Evolutionary conservation across 192 early-diverging fungal genomes (phyloP).

Genomic region (Ambispora gerdemannii): DNA sequence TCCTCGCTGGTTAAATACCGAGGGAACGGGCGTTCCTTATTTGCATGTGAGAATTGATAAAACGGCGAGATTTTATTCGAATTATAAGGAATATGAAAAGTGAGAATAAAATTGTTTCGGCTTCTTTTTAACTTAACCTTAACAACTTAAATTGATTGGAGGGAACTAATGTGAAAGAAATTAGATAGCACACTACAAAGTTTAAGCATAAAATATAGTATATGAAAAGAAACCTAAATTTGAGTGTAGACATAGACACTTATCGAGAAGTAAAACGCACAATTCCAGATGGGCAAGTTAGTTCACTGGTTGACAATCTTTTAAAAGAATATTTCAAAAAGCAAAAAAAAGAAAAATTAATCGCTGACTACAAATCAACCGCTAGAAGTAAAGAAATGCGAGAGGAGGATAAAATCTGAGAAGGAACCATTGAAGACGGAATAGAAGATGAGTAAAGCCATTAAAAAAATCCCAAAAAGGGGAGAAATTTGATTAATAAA

Average conservation of each 20-base stretch:
- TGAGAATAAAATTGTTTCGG: neutral
- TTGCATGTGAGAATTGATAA: slow-evolving; percentile 14
- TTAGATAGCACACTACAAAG: no score
- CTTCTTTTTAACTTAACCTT: no score
- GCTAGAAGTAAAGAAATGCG: neutral
- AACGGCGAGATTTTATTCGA: slow-evolving; percentile 3
- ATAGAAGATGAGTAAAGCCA: slow-evolving; percentile 9
- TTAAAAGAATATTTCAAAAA: slow-evolving; percentile 11
- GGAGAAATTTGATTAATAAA: slow-evolving; percentile 13
- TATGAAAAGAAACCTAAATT: neutral
- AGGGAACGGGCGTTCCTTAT: neutral
- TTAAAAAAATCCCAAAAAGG: neutral
- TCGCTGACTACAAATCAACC: neutral
- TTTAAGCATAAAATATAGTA: no score
- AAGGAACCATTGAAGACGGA: neutral
- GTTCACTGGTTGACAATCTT: neutral
- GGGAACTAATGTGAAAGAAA: no score
- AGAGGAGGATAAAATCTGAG: slow-evolving; percentile 9
- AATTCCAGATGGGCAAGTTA: neutral
- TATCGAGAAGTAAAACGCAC: neutral
- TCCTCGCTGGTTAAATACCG: neutral
- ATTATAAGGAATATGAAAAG: neutral
- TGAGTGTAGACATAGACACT: neutral
- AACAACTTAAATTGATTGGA: no score
- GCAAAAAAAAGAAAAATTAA: neutral